phyloP scores from a whole-genome alignment of 345 rosid genomes.

The Adansonia digitata region DNA sequence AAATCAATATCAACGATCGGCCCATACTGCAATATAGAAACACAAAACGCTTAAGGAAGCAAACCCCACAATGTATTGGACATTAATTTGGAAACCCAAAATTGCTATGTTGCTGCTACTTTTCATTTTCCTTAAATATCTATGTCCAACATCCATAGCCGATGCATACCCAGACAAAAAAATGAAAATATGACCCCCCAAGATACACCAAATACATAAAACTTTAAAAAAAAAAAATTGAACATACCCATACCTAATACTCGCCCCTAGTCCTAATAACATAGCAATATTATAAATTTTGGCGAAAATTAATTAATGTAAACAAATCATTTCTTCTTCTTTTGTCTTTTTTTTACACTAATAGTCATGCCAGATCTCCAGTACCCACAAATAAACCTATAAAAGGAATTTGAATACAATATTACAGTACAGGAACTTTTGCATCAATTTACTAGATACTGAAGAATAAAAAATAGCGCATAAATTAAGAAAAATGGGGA shows the following conservation, averaged over 20 bases:
- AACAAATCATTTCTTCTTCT: neutral
- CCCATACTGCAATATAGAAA: conserved; percentile 56
- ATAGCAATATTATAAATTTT: no score
- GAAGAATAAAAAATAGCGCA: neutral
- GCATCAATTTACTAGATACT: neutral
- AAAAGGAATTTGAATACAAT: neutral
- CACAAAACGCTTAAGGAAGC: neutral
- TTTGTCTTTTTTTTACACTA: neutral
- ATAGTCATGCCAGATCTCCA: neutral
- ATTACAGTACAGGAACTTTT: neutral
- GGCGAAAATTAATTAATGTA: neutral
- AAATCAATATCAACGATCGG: conserved; percentile 80
- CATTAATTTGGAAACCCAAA: neutral
- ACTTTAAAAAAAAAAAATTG: no score
- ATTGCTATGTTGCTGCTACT: no score
- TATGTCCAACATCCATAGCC: no score
- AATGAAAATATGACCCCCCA: no score
- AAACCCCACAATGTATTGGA: neutral
- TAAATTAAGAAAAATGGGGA: neutral
- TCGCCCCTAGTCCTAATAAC: no score
- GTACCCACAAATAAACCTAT: neutral
- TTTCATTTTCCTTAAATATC: no score
- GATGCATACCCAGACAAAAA: no score
- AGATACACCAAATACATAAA: no score
- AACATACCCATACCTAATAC: no score